Base-by-base conservation (phyloP, 2,329 filamentous ascomycete species). In the Clarireedia monteithiana region DNA sequence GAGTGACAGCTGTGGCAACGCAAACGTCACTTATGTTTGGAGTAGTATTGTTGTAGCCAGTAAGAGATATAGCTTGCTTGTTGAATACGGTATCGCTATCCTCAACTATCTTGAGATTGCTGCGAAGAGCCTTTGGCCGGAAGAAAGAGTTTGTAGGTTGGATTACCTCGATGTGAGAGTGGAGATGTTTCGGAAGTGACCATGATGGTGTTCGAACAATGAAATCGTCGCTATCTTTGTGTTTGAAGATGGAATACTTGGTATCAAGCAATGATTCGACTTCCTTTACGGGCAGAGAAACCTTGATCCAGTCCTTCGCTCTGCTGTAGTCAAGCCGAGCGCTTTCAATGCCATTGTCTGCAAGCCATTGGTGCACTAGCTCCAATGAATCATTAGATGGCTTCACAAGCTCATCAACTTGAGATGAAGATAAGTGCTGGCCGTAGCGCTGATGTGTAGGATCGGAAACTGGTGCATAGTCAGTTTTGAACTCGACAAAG, bases 101-200 rank as follows among this genome's bases (percentile, higher is more conserved):
- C 14, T 48, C 46, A 12, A 48, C 46, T 24, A 48, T 34, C 30
- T 48, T 34, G 15, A n/a, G 24, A 20, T 48, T 15, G 15, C 14
- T 36, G 46, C 26, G 42, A 17, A 30, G 46, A 9, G 14, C 30
- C 6, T 48, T 48, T 62, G 72, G 63, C 39, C 74, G 73, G 66
- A 80, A 78, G 70, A 84, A 84, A 0, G 79, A 80, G 48, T 76
- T 83, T 1, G 81, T 83, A 1, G 81, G 81, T 66, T 83, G 80
- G 23, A 84, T 77, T 14, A 77, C 75, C 62, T 82, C 79, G 58
- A 84, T 77, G 63, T 81, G 79, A 47, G 74, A 71, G 63, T 83
- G 80, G 3, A 84, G 71, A 62, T 83, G 76, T 38, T 63, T 64
- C 14, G 81, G 81, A 2, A 84, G 73, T 46, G 79, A 83, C 80